Evolutionary conservation across 73 alveolate species (phyloP).

Genomic region (Durusdinium trenchii): DNA sequence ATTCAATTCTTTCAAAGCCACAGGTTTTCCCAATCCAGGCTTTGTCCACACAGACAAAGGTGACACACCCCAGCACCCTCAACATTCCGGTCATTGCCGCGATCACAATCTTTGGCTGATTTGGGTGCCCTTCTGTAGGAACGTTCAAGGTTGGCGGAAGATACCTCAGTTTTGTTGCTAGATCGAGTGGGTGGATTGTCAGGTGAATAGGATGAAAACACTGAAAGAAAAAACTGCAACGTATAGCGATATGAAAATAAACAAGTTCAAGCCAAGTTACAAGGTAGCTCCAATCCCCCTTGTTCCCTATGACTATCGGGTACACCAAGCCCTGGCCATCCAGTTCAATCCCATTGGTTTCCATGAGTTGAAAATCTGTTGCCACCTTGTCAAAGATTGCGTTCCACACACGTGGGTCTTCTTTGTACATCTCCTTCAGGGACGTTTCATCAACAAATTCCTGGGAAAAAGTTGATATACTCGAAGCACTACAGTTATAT

Average conservation of each 20-base stretch:
- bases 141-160: conserved; percentile 3
- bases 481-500: no score
- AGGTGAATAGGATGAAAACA: background rate
- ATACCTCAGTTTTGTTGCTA: background rate
- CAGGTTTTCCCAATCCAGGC: background rate
- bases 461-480: no score
- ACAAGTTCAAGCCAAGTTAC: background rate
- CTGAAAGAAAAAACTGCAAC: background rate
- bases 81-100: no score
- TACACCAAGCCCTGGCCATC: background rate
- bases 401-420: conserved; percentile 46
- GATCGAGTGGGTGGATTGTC: background rate
- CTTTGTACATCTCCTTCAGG: background rate
- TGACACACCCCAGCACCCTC: background rate
- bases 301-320: conserved; percentile 29
- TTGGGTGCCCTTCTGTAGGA: conserved; percentile 30
- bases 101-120: background rate
- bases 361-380: background rate
- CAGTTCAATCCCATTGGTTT: background rate
- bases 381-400: conserved; percentile 7
- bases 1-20: background rate
- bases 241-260: background rate
- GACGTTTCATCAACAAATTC: background rate
- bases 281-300: conserved; percentile 47
- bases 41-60: background rate